A percentile compares a stretch with the other conserved stretches of the same genome.
Evolutionary conservation across 2,329 filamentous ascomycete genomes (phyloP).

Genomic region (Diplocarpon rosae): DNA sequence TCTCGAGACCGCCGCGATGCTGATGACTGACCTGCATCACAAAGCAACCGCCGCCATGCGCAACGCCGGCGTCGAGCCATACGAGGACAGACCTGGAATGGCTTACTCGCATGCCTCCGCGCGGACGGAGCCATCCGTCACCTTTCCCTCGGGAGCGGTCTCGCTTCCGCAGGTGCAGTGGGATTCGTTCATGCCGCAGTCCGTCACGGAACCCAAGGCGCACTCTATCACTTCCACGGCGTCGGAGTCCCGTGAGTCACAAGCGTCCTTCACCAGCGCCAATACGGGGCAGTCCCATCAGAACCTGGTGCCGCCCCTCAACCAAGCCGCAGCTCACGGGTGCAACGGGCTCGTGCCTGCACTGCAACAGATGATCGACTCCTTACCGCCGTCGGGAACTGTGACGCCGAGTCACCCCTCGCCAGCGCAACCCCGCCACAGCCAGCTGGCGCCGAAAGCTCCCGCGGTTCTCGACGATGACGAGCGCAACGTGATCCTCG

Average conservation of each 20-base stretch:
- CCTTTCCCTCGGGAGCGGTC: constrained; percentile 68
- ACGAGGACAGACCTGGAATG: constrained; percentile 48
- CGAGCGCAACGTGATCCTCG: constrained; percentile 72
- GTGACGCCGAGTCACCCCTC: constrained; percentile 65
- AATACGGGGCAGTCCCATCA: constrained; percentile 46
- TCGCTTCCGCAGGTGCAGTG: constrained; percentile 80
- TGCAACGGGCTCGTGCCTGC: constrained; percentile 51
- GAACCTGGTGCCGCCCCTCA: constrained; percentile 56
- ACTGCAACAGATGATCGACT: constrained; percentile 62
- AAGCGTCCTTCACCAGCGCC: constrained; percentile 49
- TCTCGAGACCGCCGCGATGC: constrained; percentile 94
- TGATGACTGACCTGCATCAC: constrained; percentile 96
- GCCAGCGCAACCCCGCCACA: constrained; percentile 57
- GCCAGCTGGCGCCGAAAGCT: constrained; percentile 55
- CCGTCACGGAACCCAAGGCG: constrained; percentile 60
- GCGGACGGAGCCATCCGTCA: constrained; percentile 66
- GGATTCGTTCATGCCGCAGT: constrained; percentile 74
- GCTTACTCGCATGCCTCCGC: constrained; percentile 62
- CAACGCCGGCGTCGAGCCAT: constrained; percentile 39
- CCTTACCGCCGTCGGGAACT: constrained; percentile 55
- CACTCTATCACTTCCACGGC: constrained; percentile 60
- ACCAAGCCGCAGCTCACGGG: constrained; percentile 44
- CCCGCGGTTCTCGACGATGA: constrained; percentile 79
- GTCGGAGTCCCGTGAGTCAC: constrained; percentile 59
- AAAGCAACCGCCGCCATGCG: constrained; percentile 74